Conservation (phyloP, 1,139 yeast species). For the Sugiyamaella japonica region DNA sequence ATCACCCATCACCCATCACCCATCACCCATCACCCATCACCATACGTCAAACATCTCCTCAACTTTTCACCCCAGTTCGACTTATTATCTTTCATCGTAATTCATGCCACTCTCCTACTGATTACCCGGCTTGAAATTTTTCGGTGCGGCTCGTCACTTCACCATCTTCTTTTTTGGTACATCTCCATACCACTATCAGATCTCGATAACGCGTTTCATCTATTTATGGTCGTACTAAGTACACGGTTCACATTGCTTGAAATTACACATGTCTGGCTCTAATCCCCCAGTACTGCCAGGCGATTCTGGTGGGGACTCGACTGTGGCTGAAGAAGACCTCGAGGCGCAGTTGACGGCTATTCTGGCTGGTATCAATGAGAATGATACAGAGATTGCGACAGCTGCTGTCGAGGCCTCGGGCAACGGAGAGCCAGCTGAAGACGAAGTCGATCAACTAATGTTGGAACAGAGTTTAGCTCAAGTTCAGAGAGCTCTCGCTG, state of each 20-base stretch:
- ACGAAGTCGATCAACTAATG: background rate
- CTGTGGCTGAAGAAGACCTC: constrained; percentile 8
- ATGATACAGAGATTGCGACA: background rate
- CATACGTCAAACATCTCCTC: no score
- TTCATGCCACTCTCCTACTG: no score
- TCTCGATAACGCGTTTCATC: constrained; percentile 5
- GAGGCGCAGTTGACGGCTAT: constrained; percentile 14
- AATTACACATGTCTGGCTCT: constrained; percentile 5
- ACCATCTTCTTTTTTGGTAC: constrained; percentile 6
- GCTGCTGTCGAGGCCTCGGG: background rate
- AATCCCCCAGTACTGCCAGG: constrained; percentile 8
- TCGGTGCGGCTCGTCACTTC: constrained; percentile 7
- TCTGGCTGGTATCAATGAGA: constrained; percentile 3
- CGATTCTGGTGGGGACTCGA: constrained; percentile 1
- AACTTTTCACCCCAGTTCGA: no score
- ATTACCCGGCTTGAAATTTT: constrained; percentile 6
- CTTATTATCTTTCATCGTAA: no score
- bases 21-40: no score
- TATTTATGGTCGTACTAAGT: background rate
- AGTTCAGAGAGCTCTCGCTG: constrained; percentile 13
- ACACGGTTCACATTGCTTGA: background rate
- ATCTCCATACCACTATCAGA: constrained; percentile 9
- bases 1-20: no score
- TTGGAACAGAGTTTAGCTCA: constrained; percentile 15
- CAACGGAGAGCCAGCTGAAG: background rate